Evolutionary conservation across 495 filamentous ascomycete genomes (phyloP).

Genomic region (Hyphodiscus hymeniophilus): DNA sequence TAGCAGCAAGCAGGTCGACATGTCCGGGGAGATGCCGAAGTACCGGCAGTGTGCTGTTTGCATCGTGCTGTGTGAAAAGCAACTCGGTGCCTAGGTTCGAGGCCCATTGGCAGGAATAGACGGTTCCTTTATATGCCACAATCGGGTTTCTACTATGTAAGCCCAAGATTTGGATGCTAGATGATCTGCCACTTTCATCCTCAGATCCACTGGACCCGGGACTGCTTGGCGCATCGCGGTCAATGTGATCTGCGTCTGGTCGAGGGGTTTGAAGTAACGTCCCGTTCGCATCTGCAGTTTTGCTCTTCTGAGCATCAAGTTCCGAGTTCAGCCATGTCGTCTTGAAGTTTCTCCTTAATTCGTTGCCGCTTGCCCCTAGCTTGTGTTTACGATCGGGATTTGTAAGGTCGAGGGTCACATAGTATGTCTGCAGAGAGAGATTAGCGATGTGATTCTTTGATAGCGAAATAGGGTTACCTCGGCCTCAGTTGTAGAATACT

Average conservation of each 20-base stretch:
- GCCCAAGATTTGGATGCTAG: conserved; percentile 68
- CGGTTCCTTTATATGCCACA: conserved; percentile 61
- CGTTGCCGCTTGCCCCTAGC: neutral
- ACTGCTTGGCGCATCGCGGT: neutral
- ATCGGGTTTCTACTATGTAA: conserved; percentile 66
- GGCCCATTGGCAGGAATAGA: conserved; percentile 71
- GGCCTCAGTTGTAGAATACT: conserved; percentile 48
- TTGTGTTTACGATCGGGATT: conserved; percentile 35
- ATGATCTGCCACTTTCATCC: conserved; percentile 23
- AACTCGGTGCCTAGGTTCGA: conserved; percentile 74
- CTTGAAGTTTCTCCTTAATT: too few relatives aligned
- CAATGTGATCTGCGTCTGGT: neutral
- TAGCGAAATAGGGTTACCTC: conserved; percentile 28
- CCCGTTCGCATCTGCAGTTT: conserved; percentile 12
- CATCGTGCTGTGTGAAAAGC: conserved; percentile 50
- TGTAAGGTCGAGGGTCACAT: conserved; percentile 47
- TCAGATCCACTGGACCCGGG: conserved; percentile 1
- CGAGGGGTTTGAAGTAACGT: conserved; percentile 3
- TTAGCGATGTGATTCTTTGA: neutral
- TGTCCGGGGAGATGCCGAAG: conserved; percentile 33
- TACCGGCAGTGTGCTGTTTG: conserved; percentile 28
- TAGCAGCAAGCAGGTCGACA: conserved; percentile 56
- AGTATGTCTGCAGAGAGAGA: conserved; percentile 36
- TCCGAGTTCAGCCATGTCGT: conserved; percentile 4
- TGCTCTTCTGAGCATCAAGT: conserved; percentile 15